Percentiles rank a stretch among this genome's conserved stretches.
Evolutionary conservation across 805 yeast species (phyloP).

Genomic region (Zygotorulaspora sp.): DNA sequence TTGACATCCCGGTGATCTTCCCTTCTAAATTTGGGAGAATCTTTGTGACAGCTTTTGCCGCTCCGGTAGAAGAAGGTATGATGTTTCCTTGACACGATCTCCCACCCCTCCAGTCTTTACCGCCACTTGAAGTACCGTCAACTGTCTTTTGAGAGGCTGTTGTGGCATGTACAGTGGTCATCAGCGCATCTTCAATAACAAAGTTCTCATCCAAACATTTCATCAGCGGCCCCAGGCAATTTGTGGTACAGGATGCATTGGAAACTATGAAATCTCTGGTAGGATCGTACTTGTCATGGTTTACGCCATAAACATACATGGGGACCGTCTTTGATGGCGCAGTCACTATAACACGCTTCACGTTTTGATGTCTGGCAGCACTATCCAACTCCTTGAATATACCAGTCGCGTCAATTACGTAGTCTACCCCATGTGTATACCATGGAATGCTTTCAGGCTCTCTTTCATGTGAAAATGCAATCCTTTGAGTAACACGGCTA

Average conservation of each 20-base stretch:
- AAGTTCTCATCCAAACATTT: slow-evolving; percentile 81
- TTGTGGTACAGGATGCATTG: slow-evolving; percentile 94
- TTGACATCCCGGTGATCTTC: slow-evolving; percentile 88
- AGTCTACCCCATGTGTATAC: slow-evolving; percentile 78
- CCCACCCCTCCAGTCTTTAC: slow-evolving; percentile 98
- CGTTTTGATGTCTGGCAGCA: slow-evolving; percentile 78
- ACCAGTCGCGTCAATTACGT: slow-evolving; percentile 91
- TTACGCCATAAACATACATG: slow-evolving; percentile 92
- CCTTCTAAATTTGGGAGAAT: slow-evolving; percentile 88
- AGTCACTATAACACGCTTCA: slow-evolving; percentile 90
- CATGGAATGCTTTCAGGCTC: slow-evolving; percentile 88
- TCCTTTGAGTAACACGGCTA: slow-evolving; percentile 28
- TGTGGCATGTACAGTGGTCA: slow-evolving; percentile 95
- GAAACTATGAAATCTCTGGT: slow-evolving; percentile 68
- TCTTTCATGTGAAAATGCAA: slow-evolving; percentile 41
- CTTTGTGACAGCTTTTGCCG: slow-evolving; percentile 96
- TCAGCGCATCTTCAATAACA: slow-evolving; percentile 86
- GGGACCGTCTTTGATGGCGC: slow-evolving; percentile 94
- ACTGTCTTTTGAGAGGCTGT: slow-evolving; percentile 96
- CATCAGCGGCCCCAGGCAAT: slow-evolving; percentile 92
- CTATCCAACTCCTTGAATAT: slow-evolving; percentile 80
- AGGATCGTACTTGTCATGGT: slow-evolving; percentile 70
- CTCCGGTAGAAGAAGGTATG: slow-evolving; percentile 95
- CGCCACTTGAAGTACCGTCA: slow-evolving; percentile 78
- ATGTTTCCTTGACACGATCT: slow-evolving; percentile 94